phyloP scores from a whole-genome alignment of 352 stramenopile genomes.

The Stramenopiles sp. region DNA sequence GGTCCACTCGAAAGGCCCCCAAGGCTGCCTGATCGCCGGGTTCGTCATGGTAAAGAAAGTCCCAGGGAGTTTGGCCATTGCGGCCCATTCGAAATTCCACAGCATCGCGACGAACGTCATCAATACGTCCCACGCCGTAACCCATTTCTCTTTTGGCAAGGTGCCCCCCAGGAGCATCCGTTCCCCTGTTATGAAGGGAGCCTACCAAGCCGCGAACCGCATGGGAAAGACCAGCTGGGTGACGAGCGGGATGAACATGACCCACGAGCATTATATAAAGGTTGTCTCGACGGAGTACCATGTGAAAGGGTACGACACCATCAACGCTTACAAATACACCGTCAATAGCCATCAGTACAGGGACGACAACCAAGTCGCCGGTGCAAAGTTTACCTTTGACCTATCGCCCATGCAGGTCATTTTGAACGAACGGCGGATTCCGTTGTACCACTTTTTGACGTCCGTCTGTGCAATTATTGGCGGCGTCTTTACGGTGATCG shows the following conservation, averaged over 20 bases:
- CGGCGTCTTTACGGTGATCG: conserved; percentile 81
- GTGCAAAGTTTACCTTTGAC: conserved; percentile 68
- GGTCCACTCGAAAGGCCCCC: too few relatives aligned
- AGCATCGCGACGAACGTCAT: neutral
- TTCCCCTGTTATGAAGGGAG: too few relatives aligned
- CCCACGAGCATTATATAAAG: conserved; percentile 97
- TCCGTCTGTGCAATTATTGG: conserved; percentile 81
- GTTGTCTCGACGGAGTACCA: conserved; percentile 28
- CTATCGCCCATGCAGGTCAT: conserved; percentile 68
- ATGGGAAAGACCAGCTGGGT: too few relatives aligned
- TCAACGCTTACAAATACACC: conserved; percentile 40
- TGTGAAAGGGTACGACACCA: neutral
- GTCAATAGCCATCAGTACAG: conserved; percentile 49
- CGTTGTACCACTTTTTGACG: conserved; percentile 86
- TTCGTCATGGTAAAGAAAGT: neutral
- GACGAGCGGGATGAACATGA: too few relatives aligned
- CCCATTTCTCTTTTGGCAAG: conserved; percentile 85
- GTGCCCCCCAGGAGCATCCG: too few relatives aligned
- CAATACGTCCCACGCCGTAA: neutral
- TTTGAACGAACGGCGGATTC: conserved; percentile 65
- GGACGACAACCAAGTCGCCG: conserved; percentile 38
- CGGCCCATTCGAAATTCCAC: neutral
- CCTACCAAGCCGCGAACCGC: too few relatives aligned
- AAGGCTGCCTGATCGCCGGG: neutral
- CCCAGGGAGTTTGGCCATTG: neutral